phyloP scores from a whole-genome alignment of 2,329 filamentous ascomycete genomes.

The Phoma sp. region DNA sequence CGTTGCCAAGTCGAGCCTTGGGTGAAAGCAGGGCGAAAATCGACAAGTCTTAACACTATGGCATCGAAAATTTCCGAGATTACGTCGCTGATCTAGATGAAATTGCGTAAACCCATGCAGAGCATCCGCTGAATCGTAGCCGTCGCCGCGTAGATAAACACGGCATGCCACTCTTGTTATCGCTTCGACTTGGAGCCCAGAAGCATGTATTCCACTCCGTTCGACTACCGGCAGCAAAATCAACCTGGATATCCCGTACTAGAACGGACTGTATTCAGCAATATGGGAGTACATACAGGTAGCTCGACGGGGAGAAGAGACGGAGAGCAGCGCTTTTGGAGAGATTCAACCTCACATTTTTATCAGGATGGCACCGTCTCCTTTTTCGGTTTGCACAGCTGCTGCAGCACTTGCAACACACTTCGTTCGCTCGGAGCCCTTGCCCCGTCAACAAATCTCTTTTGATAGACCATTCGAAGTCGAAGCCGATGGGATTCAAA shows the following conservation, averaged over 20 bases:
- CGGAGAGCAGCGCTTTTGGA: background rate
- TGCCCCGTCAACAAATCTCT: background rate
- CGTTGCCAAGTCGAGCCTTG: slow-evolving; percentile 4
- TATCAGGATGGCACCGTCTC: background rate
- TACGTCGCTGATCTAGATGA: background rate
- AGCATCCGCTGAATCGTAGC: background rate
- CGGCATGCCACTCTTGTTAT: slow-evolving; percentile 11
- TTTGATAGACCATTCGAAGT: slow-evolving; percentile 7
- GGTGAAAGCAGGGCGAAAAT: background rate
- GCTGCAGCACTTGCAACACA: background rate
- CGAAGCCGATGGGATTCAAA: slow-evolving; percentile 17
- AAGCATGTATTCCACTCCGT: slow-evolving; percentile 1
- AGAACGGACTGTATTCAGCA: background rate
- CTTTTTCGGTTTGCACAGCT: background rate
- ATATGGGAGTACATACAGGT: background rate
- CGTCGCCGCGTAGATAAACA: background rate
- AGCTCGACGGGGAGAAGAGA: background rate
- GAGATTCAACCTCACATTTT: background rate
- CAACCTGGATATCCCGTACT: background rate
- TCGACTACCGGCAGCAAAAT: slow-evolving; percentile 3
- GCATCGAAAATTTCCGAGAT: background rate
- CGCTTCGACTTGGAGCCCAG: slow-evolving; percentile 4
- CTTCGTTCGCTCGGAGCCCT: background rate
- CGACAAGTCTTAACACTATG: background rate
- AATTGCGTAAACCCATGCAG: background rate